Evolutionary conservation across 108 stramenopile genomes (phyloP), one percentile per base, ranked within the genome.

Genomic region (Aurantiochytrium sp.): DNA sequence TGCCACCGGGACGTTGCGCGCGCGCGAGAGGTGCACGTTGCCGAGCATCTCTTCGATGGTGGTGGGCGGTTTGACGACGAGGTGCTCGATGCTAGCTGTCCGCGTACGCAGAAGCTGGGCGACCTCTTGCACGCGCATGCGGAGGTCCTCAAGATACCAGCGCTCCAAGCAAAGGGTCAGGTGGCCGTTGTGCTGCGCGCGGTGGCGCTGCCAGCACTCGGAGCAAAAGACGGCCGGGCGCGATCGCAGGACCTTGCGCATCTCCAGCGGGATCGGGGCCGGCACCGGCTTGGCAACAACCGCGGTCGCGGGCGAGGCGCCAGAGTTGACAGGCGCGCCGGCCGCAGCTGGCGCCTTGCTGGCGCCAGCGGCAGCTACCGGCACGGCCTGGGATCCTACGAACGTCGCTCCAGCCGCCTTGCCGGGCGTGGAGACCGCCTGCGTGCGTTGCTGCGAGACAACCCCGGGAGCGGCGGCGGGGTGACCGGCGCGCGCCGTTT

Each of bases 81-180:
- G 45, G 42, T 41, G 42, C 42, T 81, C 73, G 12, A 81, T 48
- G 45, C 73, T 81, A 12, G 73, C 73, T 6, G 39, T 81, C 30
- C 73, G 73, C 10, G 73, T 48, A 12, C 73, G 73, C 73, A 81
- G 19, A 81, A 81, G 73, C 73, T 81, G 73, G 36, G 73, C 39
- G 39, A 81, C 73, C 73, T 81, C 73, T 24, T 81, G 73, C 1
- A 81, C 73, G 1, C 39, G 39, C 42, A 48, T 41, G 42, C 45
- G 42, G 21, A 81, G 24, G 45, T 48, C 45, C 24, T 81, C 73
- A 24, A 81, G 30, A 12, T 41, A 81, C 73, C 39, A 48, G 21
- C 45, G 39, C 45, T 81, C 73, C 6, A 81, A n/a, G 39, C 73
- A 81, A 17, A 81, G 45, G 17, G 73, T 81, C 1, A 81, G 45